Conservation (phyloP, 257 asterid genomes). For the Marsdenia floribunda region DNA sequence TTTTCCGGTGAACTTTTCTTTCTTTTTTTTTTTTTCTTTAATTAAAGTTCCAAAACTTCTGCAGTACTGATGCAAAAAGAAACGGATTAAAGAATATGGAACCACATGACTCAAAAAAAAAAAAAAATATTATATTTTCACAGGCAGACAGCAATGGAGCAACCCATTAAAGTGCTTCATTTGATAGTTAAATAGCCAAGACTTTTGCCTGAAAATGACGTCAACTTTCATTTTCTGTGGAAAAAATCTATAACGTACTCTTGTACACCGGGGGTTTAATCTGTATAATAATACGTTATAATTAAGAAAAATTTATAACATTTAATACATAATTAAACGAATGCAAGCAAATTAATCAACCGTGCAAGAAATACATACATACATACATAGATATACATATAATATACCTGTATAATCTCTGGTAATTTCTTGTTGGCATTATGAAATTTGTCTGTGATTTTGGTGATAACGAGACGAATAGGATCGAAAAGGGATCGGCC, state of each 20-base stretch:
- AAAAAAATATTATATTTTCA: too few species aligned
- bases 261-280: too few species aligned
- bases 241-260: background rate
- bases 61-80: background rate
- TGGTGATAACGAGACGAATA: slow-evolving; percentile 25
- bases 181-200: background rate
- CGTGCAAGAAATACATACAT: background rate
- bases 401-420: slow-evolving; percentile 45
- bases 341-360: background rate
- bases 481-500: slow-evolving; percentile 60
- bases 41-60: too few species aligned
- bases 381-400: background rate
- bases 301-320: background rate
- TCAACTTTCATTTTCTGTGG: background rate
- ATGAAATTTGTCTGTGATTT: slow-evolving; percentile 11
- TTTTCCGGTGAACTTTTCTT: slow-evolving; percentile 1
- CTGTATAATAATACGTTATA: too few species aligned
- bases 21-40: too few species aligned
- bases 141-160: background rate
- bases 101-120: too few species aligned
- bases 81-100: background rate
- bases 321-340: background rate
- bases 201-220: slow-evolving; percentile 8
- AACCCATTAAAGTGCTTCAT: background rate
- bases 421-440: slow-evolving; percentile 16